These are phyloP conservation scores for Austroboletus niveus DNA, from an alignment of 1,284 basidiomycete species.

Conservation along the genomic window DNA sequence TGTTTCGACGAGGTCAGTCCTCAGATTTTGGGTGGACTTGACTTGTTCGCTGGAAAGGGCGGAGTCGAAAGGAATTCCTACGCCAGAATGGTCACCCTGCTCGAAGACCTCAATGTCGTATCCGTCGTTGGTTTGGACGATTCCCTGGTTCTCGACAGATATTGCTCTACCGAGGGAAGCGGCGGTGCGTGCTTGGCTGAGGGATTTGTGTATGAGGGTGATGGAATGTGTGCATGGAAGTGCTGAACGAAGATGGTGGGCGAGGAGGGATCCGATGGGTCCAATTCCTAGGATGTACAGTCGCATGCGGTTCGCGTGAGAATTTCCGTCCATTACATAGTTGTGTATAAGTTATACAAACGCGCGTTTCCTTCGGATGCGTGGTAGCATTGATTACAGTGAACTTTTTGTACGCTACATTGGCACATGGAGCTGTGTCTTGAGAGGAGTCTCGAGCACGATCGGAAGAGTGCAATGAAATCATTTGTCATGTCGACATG, in stretches of 20 bases:
- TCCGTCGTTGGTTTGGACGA: conserved; percentile 40
- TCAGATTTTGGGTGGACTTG: conserved; percentile 21
- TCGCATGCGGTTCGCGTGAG: too few relatives aligned
- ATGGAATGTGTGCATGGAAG: conserved; percentile 56
- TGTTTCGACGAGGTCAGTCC: conserved; percentile 51
- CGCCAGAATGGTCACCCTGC: conserved; percentile 21
- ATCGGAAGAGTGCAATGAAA: too few relatives aligned
- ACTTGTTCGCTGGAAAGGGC: conserved; percentile 6
- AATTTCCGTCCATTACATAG: too few relatives aligned
- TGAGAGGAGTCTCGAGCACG: too few relatives aligned
- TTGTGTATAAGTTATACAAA: too few relatives aligned
- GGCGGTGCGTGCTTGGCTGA: conserved; percentile 34
- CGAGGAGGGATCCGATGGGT: conserved; percentile 15
- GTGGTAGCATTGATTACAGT: too few relatives aligned
- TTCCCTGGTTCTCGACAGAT: conserved; percentile 49
- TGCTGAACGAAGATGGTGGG: conserved; percentile 70
- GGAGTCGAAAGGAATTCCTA: conserved; percentile 14
- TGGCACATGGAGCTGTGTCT: too few relatives aligned
- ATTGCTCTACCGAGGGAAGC: conserved; percentile 36
- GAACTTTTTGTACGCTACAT: too few relatives aligned
- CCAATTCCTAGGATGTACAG: too few relatives aligned
- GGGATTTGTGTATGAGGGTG: conserved; percentile 63
- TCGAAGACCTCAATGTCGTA: conserved; percentile 50
- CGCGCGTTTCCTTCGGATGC: too few relatives aligned
- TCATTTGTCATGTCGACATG: too few relatives aligned